These are phyloP conservation scores for Solanum hybrid DNA, from an alignment of 305 asterid species.

Conservation along the genomic window DNA sequence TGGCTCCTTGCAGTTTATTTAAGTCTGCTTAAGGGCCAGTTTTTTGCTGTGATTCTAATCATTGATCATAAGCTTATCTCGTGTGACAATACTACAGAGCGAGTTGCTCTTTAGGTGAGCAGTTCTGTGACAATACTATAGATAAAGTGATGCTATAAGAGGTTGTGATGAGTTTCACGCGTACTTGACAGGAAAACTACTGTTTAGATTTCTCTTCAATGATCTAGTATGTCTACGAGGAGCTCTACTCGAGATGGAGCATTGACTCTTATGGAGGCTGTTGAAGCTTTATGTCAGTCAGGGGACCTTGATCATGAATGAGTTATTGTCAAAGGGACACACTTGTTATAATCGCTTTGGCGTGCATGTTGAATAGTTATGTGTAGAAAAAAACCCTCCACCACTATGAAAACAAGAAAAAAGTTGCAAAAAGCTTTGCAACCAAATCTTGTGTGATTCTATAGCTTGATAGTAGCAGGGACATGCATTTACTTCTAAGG, in stretches of 20 bases:
- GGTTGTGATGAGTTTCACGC: neutral
- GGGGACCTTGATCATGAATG: neutral
- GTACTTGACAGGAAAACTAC: neutral
- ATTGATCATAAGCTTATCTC: neutral
- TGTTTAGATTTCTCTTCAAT: neutral
- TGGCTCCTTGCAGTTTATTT: neutral
- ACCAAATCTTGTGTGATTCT: neutral
- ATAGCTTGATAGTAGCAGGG: neutral
- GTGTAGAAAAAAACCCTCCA: neutral
- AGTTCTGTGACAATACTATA: neutral
- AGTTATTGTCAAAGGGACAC: neutral
- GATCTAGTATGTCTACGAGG: neutral
- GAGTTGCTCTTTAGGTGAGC: neutral
- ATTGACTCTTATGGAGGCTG: neutral
- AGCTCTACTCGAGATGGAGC: neutral
- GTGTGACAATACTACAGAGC: neutral
- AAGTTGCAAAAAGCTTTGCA: neutral
- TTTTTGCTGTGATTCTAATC: neutral
- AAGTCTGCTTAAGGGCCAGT: neutral
- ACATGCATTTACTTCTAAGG: neutral
- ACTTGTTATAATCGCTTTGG: neutral
- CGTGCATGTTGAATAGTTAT: neutral
- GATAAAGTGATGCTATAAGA: neutral
- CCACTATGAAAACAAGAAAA: neutral
- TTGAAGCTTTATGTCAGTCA: neutral